Evolutionary conservation across 371 early-diverging fungal genomes (phyloP), one percentile per base, ranked within the genome.

Genomic region (Mucor sp.): DNA sequence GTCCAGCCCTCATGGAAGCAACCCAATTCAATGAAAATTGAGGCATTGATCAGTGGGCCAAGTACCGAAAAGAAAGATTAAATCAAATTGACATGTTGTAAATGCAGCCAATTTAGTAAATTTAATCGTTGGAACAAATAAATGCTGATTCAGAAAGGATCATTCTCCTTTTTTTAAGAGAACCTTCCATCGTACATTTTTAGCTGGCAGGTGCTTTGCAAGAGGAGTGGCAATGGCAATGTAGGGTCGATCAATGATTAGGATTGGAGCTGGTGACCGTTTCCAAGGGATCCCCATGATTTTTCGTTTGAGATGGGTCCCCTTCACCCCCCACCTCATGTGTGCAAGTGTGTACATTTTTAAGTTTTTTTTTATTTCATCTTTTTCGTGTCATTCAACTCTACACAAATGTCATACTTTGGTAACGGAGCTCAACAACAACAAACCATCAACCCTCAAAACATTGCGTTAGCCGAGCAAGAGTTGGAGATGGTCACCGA

Each of bases 401-500:
- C 6, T 9, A 19, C 30, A 55, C n/a, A 11, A 55, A 83, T 83
- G 84, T 81, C 84, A 60, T 79, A 80, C 78, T 84, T 82, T 65
- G 80, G 83, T 66, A 72, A 68, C 65, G 78, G 74, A 62, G 60
- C 23, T 32, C 59, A 58, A 60, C 57, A 56, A 60, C 57, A 56
- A 30, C 87, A 87, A 69, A 60, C 86, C 41, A 80, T 89, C 32
- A 90, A 90, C 74, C 87, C 87, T 69, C 88, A 90, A 77, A 88
- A 92, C 78, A 84, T 93, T 69, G 92, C 92, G 35, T 87, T 91
- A 74, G 92, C 92, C 58, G 94, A 94, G 77, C 92, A 92, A 75
- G 93, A 94, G 66, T 83, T 93, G 66, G 94, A 94, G 69, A 91
- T 91, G 89, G 87, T 92, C 32, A 89, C 92, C 8, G 93, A 93